A percentile compares a stretch with the other conserved stretches of the same genome.
These are phyloP conservation scores for grape (Vitis vinifera) DNA, from an alignment of 164 flowering plant species.

Conservation along the genomic window DNA sequence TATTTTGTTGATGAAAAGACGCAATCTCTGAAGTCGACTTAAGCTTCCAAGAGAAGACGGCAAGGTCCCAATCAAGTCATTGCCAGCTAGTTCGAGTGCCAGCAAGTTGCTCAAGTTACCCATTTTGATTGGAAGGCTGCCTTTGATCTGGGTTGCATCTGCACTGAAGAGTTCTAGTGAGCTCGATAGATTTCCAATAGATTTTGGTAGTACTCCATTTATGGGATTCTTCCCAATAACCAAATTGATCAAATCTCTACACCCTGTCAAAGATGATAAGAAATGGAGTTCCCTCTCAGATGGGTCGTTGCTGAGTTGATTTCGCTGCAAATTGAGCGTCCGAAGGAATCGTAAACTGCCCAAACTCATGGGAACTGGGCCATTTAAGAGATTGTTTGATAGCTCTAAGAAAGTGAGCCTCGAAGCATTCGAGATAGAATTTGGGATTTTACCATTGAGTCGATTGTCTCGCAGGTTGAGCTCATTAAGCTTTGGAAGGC, in stretches of 20 bases:
- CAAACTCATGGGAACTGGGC: conserved; percentile 2
- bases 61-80: conserved; percentile 1
- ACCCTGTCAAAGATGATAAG: conserved; percentile 6
- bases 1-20: neutral
- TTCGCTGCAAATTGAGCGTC: neutral
- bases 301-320: neutral
- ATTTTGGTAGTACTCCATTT: neutral
- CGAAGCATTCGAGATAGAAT: conserved; percentile 9
- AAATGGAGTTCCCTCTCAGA: neutral
- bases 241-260: neutral
- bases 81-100: neutral
- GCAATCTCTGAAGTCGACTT: neutral
- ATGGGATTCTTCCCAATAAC: neutral
- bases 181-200: conserved; percentile 12
- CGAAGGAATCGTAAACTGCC: conserved; percentile 6
- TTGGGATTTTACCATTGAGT: neutral
- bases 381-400: conserved; percentile 4
- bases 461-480: neutral
- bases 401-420: conserved; percentile 1
- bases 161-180: neutral
- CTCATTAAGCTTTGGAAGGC: neutral
- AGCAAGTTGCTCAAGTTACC: conserved; percentile 8
- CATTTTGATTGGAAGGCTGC: conserved; percentile 11
- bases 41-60: neutral
- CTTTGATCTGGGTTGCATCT: neutral